Percentiles rank a stretch among this genome's conserved stretches.
phyloP scores from a whole-genome alignment of 352 stramenopile species.

The Pythium volutum region DNA sequence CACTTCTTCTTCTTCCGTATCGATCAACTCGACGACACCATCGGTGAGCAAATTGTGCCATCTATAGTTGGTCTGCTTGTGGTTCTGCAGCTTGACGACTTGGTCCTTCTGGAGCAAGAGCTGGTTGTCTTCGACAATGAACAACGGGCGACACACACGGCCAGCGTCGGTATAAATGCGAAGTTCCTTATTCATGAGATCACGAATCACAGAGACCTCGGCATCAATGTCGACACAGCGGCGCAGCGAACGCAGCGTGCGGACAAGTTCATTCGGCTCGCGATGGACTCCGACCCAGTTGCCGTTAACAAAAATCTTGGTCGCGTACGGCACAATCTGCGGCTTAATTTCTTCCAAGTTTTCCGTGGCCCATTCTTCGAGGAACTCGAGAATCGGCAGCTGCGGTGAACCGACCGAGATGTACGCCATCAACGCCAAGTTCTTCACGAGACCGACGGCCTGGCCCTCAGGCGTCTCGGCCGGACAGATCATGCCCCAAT shows the following conservation, averaged over 20 bases:
- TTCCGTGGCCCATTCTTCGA: conserved; percentile 98
- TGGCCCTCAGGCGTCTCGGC: conserved; percentile 96
- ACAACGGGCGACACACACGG: conserved; percentile 97
- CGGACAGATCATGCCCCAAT: conserved; percentile 99
- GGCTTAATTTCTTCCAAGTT: conserved; percentile 97
- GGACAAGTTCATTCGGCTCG: conserved; percentile 95
- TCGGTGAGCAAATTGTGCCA: conserved; percentile 91
- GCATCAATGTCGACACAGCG: conserved; percentile 98
- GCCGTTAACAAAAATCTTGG: conserved; percentile 99
- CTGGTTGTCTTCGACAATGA: conserved; percentile 97
- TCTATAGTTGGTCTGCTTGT: conserved; percentile 87
- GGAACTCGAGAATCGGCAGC: conserved; percentile 96
- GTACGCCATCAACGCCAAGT: conserved; percentile 99
- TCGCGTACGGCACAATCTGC: conserved; percentile 96
- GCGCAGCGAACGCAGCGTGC: conserved; percentile 93
- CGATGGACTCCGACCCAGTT: conserved; percentile 99
- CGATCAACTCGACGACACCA: conserved; percentile 97
- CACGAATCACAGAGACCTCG: conserved; percentile 97
- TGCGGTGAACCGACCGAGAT: conserved; percentile 94
- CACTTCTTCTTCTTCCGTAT: conserved; percentile 99
- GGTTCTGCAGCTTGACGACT: conserved; percentile 94
- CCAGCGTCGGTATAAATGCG: conserved; percentile 99
- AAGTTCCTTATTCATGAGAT: conserved; percentile 98
- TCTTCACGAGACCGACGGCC: conserved; percentile 96
- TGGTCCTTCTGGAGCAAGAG: conserved; percentile 97